phyloP scores from a whole-genome alignment of 1,284 basidiomycete species.

The Neotropicomus parvogracilis region DNA sequence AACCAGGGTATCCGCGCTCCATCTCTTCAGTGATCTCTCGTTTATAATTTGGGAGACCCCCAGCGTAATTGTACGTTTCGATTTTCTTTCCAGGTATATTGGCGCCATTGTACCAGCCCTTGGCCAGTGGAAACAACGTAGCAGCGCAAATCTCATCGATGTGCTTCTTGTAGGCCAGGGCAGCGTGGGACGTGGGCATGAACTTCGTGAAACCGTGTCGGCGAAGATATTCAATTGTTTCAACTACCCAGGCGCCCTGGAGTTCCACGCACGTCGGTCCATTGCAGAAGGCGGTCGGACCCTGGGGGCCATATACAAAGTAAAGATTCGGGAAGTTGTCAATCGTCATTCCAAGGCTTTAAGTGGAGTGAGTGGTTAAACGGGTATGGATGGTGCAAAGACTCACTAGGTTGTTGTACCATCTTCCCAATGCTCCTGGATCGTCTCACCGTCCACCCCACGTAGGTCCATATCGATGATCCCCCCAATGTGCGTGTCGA shows the following conservation, averaged over 20 bases:
- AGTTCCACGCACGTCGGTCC: constrained; percentile 7
- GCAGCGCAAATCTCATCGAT: not conserved
- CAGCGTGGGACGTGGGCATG: constrained; percentile 8
- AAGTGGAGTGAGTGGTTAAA: not conserved
- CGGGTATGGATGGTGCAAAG: not conserved
- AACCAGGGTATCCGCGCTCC: constrained; percentile 11
- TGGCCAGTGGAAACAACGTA: constrained; percentile 10
- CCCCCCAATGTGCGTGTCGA: constrained; percentile 6
- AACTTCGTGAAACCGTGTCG: constrained; percentile 18
- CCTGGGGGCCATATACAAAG: constrained; percentile 19
- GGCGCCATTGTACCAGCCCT: constrained; percentile 3
- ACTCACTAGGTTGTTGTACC: constrained; percentile 19
- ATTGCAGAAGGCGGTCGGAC: constrained; percentile 12
- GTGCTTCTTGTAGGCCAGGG: constrained; percentile 10
- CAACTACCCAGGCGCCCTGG: constrained; percentile 12
- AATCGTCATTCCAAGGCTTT: constrained; percentile 20
- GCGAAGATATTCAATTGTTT: constrained; percentile 15
- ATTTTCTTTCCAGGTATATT: constrained; percentile 18
- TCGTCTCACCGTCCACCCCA: constrained; percentile 14
- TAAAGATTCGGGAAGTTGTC: constrained; percentile 24
- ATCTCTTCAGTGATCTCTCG: constrained; percentile 17
- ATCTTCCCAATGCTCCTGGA: constrained; percentile 20
- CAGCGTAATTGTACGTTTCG: constrained; percentile 15
- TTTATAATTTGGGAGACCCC: constrained; percentile 6
- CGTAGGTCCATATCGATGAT: constrained; percentile 14